Conservation (phyloP, 176 grass and related monocot genomes). For the Leersia perrieri region DNA sequence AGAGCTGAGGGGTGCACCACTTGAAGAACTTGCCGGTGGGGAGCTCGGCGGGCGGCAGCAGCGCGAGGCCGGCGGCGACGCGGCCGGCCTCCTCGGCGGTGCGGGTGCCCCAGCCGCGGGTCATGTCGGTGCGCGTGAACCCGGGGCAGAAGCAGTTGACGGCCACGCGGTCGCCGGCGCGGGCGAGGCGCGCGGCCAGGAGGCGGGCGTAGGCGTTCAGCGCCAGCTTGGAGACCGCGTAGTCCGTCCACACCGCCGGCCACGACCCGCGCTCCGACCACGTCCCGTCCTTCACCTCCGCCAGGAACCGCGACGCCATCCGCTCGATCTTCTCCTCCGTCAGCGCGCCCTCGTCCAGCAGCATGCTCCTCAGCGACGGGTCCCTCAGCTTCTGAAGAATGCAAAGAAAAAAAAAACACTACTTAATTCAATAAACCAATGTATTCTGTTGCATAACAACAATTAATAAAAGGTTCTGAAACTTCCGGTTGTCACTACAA, state of each 20-base stretch:
- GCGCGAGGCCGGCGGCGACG: constrained; percentile 31
- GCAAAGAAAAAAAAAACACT: not conserved
- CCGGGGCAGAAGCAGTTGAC: constrained; percentile 97
- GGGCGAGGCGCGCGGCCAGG: constrained; percentile 42
- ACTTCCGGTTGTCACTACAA: not conserved
- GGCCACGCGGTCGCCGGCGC: constrained; percentile 35
- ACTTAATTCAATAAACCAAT: not conserved
- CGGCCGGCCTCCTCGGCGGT: constrained; percentile 65
- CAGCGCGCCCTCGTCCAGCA: constrained; percentile 52
- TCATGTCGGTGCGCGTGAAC: constrained; percentile 93
- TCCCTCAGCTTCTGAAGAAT: constrained; percentile 57
- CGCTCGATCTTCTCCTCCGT: constrained; percentile 41
- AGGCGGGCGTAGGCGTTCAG: constrained; percentile 67
- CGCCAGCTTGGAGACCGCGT: constrained; percentile 75
- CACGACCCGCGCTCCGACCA: constrained; percentile 60
- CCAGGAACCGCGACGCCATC: constrained; percentile 62
- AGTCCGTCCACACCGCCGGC: constrained; percentile 78
- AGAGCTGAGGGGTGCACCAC: constrained; percentile 49
- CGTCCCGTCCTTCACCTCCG: constrained; percentile 48
- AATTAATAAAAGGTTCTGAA: not conserved
- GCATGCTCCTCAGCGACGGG: constrained; percentile 30
- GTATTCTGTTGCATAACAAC: not conserved
- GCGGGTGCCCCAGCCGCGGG: constrained; percentile 47
- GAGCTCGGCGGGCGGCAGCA: constrained; percentile 36
- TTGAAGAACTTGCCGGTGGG: constrained; percentile 70